phyloP scores from a whole-genome alignment of 768 basidiomycete species.

The Coprinellus aureogranulatus region DNA sequence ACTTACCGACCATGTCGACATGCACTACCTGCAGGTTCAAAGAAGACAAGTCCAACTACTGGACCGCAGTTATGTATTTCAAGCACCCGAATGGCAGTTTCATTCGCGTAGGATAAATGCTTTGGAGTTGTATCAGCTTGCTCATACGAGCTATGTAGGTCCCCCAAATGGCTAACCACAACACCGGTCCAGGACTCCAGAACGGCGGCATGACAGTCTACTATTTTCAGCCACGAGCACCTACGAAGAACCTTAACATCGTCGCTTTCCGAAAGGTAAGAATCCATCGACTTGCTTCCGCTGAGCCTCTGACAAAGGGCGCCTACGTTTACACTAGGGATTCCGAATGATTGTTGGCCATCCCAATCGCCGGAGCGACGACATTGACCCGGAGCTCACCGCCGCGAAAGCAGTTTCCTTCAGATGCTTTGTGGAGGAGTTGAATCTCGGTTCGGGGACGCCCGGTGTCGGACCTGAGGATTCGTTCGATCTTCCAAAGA shows the following conservation, averaged over 20 bases:
- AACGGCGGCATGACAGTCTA: constrained; percentile 9
- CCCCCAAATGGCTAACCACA: constrained; percentile 8
- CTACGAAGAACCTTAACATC: constrained; percentile 8
- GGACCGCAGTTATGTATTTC: constrained; percentile 6
- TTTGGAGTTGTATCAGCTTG: too few species aligned
- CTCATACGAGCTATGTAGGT: too few species aligned
- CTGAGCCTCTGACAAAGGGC: too few species aligned
- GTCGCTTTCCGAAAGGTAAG: constrained; percentile 6
- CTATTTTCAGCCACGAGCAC: constrained; percentile 9
- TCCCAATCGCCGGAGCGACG: constrained; percentile 3
- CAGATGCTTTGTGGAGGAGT: constrained; percentile 1
- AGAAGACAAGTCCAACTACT: constrained; percentile 12
- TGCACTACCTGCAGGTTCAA: constrained; percentile 11
- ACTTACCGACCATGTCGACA: background rate
- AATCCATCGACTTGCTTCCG: too few species aligned
- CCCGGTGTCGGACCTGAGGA: constrained; percentile 7
- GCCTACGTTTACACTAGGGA: background rate
- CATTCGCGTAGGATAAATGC: too few species aligned
- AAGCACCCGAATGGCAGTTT: constrained; percentile 11
- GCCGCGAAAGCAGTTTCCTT: constrained; percentile 1
- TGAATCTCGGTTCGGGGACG: constrained; percentile 2
- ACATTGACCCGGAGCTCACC: constrained; percentile 1
- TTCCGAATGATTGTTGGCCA: constrained; percentile 10
- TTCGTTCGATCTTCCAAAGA: constrained; percentile 3
- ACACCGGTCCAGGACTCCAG: constrained; percentile 3